Conservation (phyloP, 345 rosid genomes). For the Ailanthus altissimus region DNA sequence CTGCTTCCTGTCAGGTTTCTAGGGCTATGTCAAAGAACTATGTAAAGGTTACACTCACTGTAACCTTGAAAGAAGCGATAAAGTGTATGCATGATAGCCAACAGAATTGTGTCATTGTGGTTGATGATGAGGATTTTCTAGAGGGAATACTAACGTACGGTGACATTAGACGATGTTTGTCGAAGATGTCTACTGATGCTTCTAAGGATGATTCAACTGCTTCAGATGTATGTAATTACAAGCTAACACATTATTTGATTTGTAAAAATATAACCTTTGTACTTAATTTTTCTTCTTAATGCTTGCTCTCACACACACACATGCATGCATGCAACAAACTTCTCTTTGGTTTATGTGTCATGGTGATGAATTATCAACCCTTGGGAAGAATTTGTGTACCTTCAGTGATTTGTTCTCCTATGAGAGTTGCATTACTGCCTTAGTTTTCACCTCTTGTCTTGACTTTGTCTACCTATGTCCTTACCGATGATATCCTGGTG, state of each 20-base stretch:
- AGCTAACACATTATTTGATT: constrained; percentile 2
- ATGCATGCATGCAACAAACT: not conserved
- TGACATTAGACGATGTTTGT: constrained; percentile 62
- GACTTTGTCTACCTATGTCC: not conserved
- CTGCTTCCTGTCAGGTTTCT: constrained; percentile 50
- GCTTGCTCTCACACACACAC: not conserved
- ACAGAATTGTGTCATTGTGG: constrained; percentile 70
- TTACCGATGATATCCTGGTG: not conserved
- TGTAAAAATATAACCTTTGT: not conserved
- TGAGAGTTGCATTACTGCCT: not conserved
- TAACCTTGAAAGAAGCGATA: constrained; percentile 75
- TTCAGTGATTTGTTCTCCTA: not conserved
- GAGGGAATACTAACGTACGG: constrained; percentile 85
- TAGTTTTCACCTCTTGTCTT: not conserved
- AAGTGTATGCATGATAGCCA: constrained; percentile 66
- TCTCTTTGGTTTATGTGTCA: not conserved
- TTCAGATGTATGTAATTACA: constrained; percentile 54
- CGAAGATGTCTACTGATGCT: constrained; percentile 41
- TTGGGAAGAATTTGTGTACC: not conserved
- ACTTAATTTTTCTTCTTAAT: not conserved
- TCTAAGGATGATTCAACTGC: constrained; percentile 43
- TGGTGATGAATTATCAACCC: not conserved
- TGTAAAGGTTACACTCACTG: constrained; percentile 52
- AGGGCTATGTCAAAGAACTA: constrained; percentile 82
- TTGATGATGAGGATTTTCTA: constrained; percentile 69